Evolutionary conservation across 176 grass and related monocot species (phyloP).

Genomic region (Oryza meridionalis): DNA sequence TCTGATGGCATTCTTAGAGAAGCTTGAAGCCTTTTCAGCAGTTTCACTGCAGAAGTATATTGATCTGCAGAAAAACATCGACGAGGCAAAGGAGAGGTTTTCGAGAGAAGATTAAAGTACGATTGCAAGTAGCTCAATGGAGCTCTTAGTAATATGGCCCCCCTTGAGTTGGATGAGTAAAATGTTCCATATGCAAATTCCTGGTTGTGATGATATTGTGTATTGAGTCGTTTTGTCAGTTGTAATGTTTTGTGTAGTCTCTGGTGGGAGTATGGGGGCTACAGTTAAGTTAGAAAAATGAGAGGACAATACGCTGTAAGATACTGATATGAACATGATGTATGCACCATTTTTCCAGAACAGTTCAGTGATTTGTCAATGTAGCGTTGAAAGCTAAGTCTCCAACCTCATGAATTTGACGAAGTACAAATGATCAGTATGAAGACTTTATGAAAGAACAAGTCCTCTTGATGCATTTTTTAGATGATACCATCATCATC

Average conservation of each 20-base stretch:
- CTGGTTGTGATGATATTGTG: not conserved
- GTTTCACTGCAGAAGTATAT: slow-evolving; percentile 51
- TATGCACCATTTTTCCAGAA: not conserved
- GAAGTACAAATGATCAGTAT: not conserved
- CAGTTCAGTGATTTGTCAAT: not conserved
- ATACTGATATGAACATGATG: not conserved
- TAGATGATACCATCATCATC: not conserved
- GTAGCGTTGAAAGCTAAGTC: not conserved
- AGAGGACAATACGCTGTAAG: not conserved
- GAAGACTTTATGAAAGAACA: not conserved
- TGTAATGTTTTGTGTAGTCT: not conserved
- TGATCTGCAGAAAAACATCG: slow-evolving; percentile 40
- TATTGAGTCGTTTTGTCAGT: not conserved
- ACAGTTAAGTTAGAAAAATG: not conserved
- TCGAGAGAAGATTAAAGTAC: slow-evolving; percentile 2
- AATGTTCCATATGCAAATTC: slow-evolving; percentile 16
- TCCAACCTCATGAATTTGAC: not conserved
- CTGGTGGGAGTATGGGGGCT: not conserved
- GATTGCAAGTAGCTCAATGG: not conserved
- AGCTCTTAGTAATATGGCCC: not conserved
- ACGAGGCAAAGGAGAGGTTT: slow-evolving; percentile 27
- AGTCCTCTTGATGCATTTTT: not conserved
- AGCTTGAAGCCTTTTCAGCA: slow-evolving; percentile 51
- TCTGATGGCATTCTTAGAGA: slow-evolving; percentile 49
- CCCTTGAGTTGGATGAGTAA: not conserved